Evolutionary conservation across 1,139 yeast species (phyloP).

Genomic region (Debaryomycetaceae sp.): DNA sequence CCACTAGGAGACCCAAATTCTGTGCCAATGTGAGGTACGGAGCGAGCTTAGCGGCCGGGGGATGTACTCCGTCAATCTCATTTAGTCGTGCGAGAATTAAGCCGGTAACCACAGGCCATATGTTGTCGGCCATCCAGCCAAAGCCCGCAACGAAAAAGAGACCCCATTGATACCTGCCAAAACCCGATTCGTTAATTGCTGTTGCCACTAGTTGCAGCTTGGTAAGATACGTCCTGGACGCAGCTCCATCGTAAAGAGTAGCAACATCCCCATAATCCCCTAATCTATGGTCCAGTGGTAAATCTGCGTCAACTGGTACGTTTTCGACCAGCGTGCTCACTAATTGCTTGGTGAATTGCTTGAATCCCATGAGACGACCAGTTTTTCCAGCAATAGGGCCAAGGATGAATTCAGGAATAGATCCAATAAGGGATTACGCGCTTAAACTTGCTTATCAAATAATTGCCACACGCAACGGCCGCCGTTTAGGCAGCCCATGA

Average conservation of each 20-base stretch:
- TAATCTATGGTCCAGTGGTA: neutral
- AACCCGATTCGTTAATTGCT: slow-evolving; percentile 31
- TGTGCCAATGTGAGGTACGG: slow-evolving; percentile 33
- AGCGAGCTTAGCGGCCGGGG: slow-evolving; percentile 18
- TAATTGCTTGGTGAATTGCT: neutral
- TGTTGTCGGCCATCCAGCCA: slow-evolving; percentile 36
- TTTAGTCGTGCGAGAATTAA: slow-evolving; percentile 22
- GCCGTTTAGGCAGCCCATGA: no score
- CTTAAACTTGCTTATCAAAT: no score
- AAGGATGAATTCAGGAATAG: no score
- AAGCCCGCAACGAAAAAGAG: slow-evolving; percentile 34
- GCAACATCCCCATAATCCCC: slow-evolving; percentile 4
- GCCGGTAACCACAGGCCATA: slow-evolving; percentile 32
- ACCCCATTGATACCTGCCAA: slow-evolving; percentile 31
- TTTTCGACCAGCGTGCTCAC: neutral
- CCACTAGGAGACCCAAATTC: slow-evolving; percentile 30
- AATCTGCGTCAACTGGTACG: neutral
- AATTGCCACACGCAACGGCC: no score
- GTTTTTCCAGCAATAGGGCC: neutral
- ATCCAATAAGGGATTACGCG: no score
- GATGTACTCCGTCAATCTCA: slow-evolving; percentile 29
- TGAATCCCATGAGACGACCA: neutral
- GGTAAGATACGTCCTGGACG: slow-evolving; percentile 15
- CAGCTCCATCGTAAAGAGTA: slow-evolving; percentile 6
- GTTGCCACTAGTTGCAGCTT: slow-evolving; percentile 22